Evolutionary conservation across 202 grass and related monocot species (phyloP).

Genomic region (Panicum hallii): DNA sequence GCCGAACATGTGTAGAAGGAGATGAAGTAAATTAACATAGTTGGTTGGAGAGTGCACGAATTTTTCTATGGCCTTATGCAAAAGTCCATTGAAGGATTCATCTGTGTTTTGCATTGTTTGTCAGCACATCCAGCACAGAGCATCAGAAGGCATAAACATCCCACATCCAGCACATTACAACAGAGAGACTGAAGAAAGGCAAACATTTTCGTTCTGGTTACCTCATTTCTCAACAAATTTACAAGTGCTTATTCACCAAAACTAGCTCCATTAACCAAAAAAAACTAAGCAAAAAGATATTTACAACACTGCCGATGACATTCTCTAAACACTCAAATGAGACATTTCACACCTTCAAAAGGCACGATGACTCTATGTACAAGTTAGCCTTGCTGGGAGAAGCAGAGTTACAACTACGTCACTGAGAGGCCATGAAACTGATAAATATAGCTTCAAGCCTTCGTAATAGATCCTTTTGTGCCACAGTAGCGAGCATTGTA

Average conservation of each 20-base stretch:
- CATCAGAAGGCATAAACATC: not conserved
- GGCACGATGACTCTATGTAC: constrained; percentile 41
- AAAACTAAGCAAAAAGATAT: constrained; percentile 24
- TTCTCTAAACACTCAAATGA: constrained; percentile 21
- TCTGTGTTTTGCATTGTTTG: not conserved
- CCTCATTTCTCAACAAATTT: constrained; percentile 39
- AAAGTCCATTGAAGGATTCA: not conserved
- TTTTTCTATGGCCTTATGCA: not conserved
- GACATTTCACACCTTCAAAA: constrained; percentile 10
- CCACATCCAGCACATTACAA: not conserved
- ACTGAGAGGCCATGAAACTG: constrained; percentile 41
- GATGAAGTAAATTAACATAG: constrained; percentile 1
- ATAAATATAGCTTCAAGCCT: constrained; percentile 49
- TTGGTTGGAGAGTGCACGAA: not conserved
- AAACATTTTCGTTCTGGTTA: constrained; percentile 24
- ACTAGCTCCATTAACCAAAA: constrained; percentile 31
- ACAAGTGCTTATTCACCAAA: constrained; percentile 36
- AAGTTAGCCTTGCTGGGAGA: constrained; percentile 41
- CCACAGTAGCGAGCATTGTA: not conserved
- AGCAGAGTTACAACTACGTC: constrained; percentile 38
- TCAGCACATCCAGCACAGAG: not conserved
- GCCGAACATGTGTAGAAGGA: constrained; percentile 44
- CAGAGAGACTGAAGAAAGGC: not conserved
- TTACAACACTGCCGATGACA: constrained; percentile 28
- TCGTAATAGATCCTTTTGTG: constrained; percentile 35